phyloP scores from a whole-genome alignment of 2,329 filamentous ascomycete species.

The Exophiala calicioides region DNA sequence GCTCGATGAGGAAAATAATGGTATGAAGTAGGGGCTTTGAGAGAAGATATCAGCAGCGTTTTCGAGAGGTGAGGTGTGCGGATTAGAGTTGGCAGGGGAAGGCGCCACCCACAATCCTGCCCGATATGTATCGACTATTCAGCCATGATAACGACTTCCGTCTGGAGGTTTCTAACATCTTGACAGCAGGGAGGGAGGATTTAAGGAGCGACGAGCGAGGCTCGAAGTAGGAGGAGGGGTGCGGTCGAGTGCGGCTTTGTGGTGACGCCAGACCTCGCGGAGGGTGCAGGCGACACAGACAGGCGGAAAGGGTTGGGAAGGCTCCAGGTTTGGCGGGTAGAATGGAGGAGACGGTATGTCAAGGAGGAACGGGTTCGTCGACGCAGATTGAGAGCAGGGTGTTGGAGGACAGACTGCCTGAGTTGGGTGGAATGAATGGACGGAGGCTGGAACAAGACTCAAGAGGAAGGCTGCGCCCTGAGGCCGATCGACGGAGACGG shows the following conservation, averaged over 20 bases:
- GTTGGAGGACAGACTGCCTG: no score
- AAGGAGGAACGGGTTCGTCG: neutral
- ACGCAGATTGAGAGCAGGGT: no score
- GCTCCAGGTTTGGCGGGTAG: neutral
- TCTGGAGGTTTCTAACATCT: slow-evolving; percentile 45
- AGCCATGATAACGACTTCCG: slow-evolving; percentile 46
- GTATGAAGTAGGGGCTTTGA: slow-evolving; percentile 80
- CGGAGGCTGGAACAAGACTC: no score
- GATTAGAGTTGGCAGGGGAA: slow-evolving; percentile 5
- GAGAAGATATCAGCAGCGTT: slow-evolving; percentile 14
- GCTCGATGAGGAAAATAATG: slow-evolving; percentile 82
- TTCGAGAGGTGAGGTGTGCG: neutral
- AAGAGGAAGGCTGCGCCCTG: no score
- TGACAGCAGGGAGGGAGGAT: slow-evolving; percentile 31
- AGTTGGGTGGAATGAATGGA: no score
- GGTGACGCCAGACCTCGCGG: slow-evolving; percentile 20
- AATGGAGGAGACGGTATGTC: neutral
- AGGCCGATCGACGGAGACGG: no score
- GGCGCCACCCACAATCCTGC: slow-evolving; percentile 31
- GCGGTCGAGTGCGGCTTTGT: slow-evolving; percentile 16
- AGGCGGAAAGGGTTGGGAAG: slow-evolving; percentile 3
- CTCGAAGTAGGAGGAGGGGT: slow-evolving; percentile 6
- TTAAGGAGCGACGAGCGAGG: slow-evolving; percentile 30
- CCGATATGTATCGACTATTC: slow-evolving; percentile 49
- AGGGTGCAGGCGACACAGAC: slow-evolving; percentile 13